Conservation (phyloP, 352 stramenopile genomes). For the Phytopythium boreale region DNA sequence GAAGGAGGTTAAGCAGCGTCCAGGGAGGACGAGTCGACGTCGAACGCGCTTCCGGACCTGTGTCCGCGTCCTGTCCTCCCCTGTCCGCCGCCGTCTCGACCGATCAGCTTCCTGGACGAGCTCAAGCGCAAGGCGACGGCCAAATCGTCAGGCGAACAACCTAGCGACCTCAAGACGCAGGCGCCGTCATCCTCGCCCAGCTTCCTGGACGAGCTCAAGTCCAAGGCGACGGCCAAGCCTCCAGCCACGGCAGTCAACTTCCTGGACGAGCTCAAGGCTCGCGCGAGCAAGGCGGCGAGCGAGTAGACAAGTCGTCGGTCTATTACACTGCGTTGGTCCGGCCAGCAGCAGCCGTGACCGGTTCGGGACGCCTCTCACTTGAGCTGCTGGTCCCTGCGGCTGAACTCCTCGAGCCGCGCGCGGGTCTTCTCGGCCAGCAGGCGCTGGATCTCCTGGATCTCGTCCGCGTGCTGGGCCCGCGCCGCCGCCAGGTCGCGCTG, state of each 20-base stretch:
- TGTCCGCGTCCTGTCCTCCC: no score
- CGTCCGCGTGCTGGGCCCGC: constrained; percentile 37
- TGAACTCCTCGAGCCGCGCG: constrained; percentile 38
- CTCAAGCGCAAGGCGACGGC: constrained; percentile 30
- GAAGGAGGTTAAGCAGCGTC: neutral
- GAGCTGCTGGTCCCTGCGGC: neutral
- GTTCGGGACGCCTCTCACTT: no score
- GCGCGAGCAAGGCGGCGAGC: constrained; percentile 4
- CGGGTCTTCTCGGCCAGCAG: constrained; percentile 55
- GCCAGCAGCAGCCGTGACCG: no score
- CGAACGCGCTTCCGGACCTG: neutral
- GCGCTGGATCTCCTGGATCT: constrained; percentile 49
- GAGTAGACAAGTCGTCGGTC: neutral
- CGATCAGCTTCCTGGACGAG: constrained; percentile 47
- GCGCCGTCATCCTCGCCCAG: constrained; percentile 5
- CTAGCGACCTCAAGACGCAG: neutral
- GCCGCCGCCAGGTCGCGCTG: constrained; percentile 39
- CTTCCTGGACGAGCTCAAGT: constrained; percentile 39
- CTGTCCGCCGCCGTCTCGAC: neutral
- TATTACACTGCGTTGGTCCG: no score
- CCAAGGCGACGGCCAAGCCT: neutral
- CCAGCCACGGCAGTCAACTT: constrained; percentile 16
- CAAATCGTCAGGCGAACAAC: neutral
- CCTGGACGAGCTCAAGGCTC: constrained; percentile 36
- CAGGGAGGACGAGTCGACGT: neutral